Evolutionary conservation across 306 rosid genomes (phyloP).

Genomic region (Mimosa pudica): DNA sequence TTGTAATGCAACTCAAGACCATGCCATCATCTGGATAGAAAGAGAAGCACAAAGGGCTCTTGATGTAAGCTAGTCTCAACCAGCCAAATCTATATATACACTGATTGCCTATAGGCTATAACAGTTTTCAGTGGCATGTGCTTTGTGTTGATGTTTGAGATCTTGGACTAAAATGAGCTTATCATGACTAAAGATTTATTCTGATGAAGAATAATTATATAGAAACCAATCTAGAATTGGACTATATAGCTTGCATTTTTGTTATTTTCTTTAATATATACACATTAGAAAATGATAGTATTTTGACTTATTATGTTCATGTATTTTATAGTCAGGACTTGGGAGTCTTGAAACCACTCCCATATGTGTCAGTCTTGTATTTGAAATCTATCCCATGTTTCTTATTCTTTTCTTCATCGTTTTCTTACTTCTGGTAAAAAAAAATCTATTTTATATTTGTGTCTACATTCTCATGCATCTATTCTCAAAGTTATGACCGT

Average conservation of each 20-base stretch:
- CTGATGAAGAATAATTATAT: neutral
- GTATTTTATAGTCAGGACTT: neutral
- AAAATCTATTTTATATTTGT: neutral
- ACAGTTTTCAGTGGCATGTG: neutral
- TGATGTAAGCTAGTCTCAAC: conserved; percentile 59
- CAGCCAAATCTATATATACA: neutral
- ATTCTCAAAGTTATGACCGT: neutral
- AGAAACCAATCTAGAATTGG: neutral
- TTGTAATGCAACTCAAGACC: conserved; percentile 85
- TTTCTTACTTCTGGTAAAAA: neutral
- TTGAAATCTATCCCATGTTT: conserved; percentile 7
- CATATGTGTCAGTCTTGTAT: neutral
- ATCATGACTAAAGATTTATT: neutral
- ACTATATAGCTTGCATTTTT: neutral
- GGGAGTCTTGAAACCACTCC: conserved; percentile 9
- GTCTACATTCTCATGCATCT: neutral
- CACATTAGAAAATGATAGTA: neutral
- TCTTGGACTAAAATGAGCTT: conserved; percentile 21
- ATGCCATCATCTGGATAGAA: conserved; percentile 90
- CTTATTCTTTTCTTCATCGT: neutral
- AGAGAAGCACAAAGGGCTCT: conserved; percentile 81
- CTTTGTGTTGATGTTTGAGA: neutral
- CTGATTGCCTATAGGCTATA: neutral
- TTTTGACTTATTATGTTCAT: neutral
- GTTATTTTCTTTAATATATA: neutral